Base-by-base conservation (phyloP, 768 basidiomycete genomes). In the Pulveroboletus sp. region DNA sequence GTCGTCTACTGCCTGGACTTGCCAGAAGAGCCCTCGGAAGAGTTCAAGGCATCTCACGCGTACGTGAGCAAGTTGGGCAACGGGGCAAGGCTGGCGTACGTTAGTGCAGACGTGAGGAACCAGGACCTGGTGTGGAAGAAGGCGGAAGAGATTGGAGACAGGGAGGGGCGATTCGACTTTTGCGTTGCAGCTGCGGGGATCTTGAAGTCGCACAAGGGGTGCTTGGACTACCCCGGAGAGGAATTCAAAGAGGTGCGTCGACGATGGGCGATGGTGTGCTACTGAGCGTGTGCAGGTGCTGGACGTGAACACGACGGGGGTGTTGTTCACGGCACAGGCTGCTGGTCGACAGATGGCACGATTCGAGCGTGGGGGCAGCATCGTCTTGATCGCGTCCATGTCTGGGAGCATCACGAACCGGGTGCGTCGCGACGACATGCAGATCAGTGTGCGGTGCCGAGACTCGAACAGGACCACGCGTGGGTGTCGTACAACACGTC, bases 151-250 rank as follows among this genome's bases (percentile, higher is more conserved):
- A 82, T 91, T 39, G 86, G 81, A 1, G 75, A 85, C 50, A 73
- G 68, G 55, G 88, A 90, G 52, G 76, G 78, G 16, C 71, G 87
- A 55, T 76, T 91, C 71, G 88, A 92, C 61, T 74, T 84, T 14
- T 87, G 85, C 57, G 65, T 90, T 50, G 88, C 88, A 4, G 87
- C 89, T 16, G 89, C 89, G 35, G 90, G 88, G 19, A 78, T 90
- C 45, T 61, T 87, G 61, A 79, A 76, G 57, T 58, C 70, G 0
- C 73, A 85, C 51, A 80, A 67, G 25, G 79, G 81, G 48, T 87
- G 85, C 56, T 63, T 88, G 65, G 77, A 80, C 38, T 87, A 87
- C 60, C 77, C 83, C 2, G 83, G 72, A 12, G 66, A 78, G 50
- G 75, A 84, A 54, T 90, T 88, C 61, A 70, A 75, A 59, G 78